phyloP scores from a whole-genome alignment of 2,329 filamentous ascomycete genomes.

The Penicillium sp. region DNA sequence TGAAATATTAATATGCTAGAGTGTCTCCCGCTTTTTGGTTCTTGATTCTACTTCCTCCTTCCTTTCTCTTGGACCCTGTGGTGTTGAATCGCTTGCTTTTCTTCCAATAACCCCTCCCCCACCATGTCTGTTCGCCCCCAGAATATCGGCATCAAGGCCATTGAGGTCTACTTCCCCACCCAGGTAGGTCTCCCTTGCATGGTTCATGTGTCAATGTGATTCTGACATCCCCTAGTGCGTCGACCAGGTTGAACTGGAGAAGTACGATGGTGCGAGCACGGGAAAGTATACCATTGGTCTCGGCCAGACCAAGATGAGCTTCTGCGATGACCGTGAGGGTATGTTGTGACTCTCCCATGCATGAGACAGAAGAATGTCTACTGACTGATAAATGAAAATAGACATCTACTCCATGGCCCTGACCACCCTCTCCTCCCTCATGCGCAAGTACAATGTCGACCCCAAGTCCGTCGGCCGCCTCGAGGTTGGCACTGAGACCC shows the following conservation, averaged over 20 bases:
- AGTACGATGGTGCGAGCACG: slow-evolving; percentile 73
- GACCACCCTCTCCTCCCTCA: slow-evolving; percentile 68
- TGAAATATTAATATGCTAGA: not conserved
- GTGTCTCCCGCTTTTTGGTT: no score
- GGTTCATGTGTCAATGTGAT: slow-evolving; percentile 6
- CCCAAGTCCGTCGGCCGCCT: slow-evolving; percentile 69
- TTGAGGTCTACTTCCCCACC: slow-evolving; percentile 81
- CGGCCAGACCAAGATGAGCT: slow-evolving; percentile 86
- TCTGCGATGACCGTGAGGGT: slow-evolving; percentile 87
- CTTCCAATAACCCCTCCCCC: slow-evolving; percentile 19
- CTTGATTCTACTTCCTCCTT: no score
- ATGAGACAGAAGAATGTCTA: not conserved
- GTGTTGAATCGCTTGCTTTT: slow-evolving; percentile 8
- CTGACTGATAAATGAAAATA: slow-evolving; percentile 37
- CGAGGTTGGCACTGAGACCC: slow-evolving; percentile 79
- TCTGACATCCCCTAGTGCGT: slow-evolving; percentile 57
- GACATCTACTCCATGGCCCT: slow-evolving; percentile 84
- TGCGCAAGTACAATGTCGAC: slow-evolving; percentile 80
- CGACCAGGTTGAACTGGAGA: slow-evolving; percentile 74
- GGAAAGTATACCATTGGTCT: slow-evolving; percentile 90
- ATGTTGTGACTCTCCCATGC: slow-evolving; percentile 24
- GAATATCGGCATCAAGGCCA: slow-evolving; percentile 89
- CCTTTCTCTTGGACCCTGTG: slow-evolving; percentile 8
- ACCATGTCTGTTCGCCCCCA: slow-evolving; percentile 70
- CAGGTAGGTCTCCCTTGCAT: slow-evolving; percentile 58